Evolutionary conservation across 2,329 filamentous ascomycete genomes (phyloP).

Genomic region (Lasiodiplodia theobromae): DNA sequence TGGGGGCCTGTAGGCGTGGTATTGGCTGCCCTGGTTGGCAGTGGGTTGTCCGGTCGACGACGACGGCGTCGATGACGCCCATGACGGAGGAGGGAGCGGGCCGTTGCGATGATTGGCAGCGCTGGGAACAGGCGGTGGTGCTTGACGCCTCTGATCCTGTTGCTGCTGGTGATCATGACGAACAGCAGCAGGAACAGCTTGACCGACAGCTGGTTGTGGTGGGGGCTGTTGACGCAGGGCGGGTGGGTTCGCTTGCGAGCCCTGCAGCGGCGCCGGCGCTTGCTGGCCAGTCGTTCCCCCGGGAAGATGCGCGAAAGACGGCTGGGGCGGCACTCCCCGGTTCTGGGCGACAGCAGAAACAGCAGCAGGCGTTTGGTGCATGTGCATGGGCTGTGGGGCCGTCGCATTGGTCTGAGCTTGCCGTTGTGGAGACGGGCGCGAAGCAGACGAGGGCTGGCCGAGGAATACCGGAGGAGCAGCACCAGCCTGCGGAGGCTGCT

Average conservation of each 20-base stretch:
- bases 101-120: neutral
- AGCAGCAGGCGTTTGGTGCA: neutral
- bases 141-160: neutral
- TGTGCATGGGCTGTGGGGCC: slow-evolving; percentile 3
- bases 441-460: neutral
- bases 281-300: slow-evolving; percentile 4
- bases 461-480: neutral
- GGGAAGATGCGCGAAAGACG: neutral
- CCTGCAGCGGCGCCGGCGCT: neutral
- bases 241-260: slow-evolving; percentile 3
- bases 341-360: neutral
- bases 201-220: neutral
- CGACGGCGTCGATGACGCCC: neutral
- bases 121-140: neutral
- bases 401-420: slow-evolving; percentile 13
- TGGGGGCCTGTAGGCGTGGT: slow-evolving; percentile 33
- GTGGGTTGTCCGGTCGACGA: neutral
- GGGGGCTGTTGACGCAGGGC: slow-evolving; percentile 17
- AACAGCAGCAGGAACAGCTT: neutral
- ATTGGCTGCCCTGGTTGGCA: slow-evolving; percentile 31
- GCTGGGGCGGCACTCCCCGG: slow-evolving; percentile 3
- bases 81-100: neutral
- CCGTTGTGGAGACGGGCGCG: slow-evolving; percentile 9
- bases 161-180: neutral
- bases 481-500: neutral